Percentiles rank a stretch among this genome's conserved stretches.
Conservation (phyloP, 2,329 filamentous ascomycete species). For the Verticillium tricorpus region DNA sequence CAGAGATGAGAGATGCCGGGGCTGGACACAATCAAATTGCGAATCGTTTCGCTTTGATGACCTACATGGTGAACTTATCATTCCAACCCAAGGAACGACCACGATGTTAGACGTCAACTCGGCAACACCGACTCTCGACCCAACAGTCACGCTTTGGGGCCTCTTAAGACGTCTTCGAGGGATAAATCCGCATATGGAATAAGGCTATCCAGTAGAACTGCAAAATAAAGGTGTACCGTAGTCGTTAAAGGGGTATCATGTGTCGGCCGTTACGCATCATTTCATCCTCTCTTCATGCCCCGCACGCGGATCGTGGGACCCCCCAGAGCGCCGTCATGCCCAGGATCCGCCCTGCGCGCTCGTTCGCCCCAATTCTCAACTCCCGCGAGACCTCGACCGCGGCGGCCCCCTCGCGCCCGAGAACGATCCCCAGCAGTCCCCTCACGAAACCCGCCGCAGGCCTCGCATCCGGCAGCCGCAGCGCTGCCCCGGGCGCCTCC, state of each 20-base stretch:
- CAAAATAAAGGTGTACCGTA: neutral
- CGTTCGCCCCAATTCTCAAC: slow-evolving; percentile 17
- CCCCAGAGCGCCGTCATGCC: slow-evolving; percentile 18
- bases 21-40: no score
- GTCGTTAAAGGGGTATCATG: neutral
- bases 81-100: no score
- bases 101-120: no score
- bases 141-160: no score
- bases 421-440: slow-evolving; percentile 5
- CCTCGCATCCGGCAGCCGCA: slow-evolving; percentile 3
- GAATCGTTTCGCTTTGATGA: no score
- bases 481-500: slow-evolving; percentile 5
- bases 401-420: slow-evolving; percentile 8
- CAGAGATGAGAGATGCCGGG: no score
- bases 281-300: neutral
- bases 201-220: no score
- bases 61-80: no score
- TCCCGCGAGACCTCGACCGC: slow-evolving; percentile 8
- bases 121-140: no score
- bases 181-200: no score
- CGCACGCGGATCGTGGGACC: slow-evolving; percentile 10
- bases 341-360: slow-evolving; percentile 17
- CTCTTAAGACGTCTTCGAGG: no score
- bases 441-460: neutral
- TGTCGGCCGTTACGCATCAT: neutral